Evolutionary conservation across 73 alveolate genomes (phyloP), one percentile per base, ranked within the genome.

Genomic region (Loxodes magnus): DNA sequence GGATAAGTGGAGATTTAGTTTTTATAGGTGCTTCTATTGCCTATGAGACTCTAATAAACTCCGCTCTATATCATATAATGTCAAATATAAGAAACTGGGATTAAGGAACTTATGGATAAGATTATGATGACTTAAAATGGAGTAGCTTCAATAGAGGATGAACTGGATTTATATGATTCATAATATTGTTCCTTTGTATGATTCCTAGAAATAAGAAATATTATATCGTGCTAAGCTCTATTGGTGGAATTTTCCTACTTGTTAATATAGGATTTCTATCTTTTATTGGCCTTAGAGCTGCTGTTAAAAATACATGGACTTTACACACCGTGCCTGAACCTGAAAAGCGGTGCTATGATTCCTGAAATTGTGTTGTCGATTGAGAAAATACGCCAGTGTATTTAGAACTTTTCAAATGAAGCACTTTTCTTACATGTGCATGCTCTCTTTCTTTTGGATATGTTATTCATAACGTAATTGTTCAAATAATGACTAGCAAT

Each of bases 361-460:
- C 43, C 23, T 37, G 56, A 38, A 55, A 19, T 12, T 55, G 63
- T 62, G 31, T 26, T n/a, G n/a, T n/a, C n/a, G n/a, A n/a, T n/a
- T n/a, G n/a, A n/a, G n/a, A 0, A 43, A 48, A 17, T 74, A 49
- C 36, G 38, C 31, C 37, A 62, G 51, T 33, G 56, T 56, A 26
- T 74, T 84, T 41, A 21, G 77, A 37, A 38, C 72, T 41, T 52
- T 42, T 21, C 69, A 78, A 24, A 58, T 73, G 50, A 82, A 82
- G 33, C 27, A 64, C 71, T 26, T 74, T 74, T 50, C 54, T 76
- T 7, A 38, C 48, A 9, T 43, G 77, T 30, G 53, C 80, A 5
- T 92, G 96, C 6, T 44, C 74, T n/a, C 51, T 71, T 9, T 74
- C 89, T 24, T 43, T 84, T 16, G 90, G 92, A 14, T 72, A 65